Conservation (phyloP, 2,329 filamentous ascomycete genomes). For the Colletotrichum scovillei region DNA sequence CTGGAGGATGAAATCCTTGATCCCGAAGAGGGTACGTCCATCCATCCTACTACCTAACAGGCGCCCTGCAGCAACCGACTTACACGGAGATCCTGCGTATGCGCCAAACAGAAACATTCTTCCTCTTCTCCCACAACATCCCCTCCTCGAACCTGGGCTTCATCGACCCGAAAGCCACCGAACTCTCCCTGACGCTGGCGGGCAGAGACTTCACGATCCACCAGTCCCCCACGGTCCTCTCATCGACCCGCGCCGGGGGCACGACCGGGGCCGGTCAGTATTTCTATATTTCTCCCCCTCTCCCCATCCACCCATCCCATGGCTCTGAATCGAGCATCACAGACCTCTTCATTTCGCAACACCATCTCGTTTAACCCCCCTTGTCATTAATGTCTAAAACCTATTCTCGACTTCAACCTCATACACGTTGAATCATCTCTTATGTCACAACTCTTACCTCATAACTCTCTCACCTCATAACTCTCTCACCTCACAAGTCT, state of each 20-base stretch:
- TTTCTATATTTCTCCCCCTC: constrained; percentile 8
- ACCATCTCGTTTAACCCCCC: too few relatives aligned
- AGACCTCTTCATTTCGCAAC: neutral
- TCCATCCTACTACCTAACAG: too few relatives aligned
- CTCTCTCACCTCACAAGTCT: too few relatives aligned
- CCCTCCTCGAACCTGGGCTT: constrained; percentile 86
- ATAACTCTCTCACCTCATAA: too few relatives aligned
- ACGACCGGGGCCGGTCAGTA: constrained; percentile 64
- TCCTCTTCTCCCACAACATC: constrained; percentile 82
- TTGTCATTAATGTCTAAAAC: too few relatives aligned
- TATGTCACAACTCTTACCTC: too few relatives aligned
- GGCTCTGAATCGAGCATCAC: neutral
- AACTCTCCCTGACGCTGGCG: constrained; percentile 75
- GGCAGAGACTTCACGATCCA: constrained; percentile 79
- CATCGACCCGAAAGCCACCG: constrained; percentile 75
- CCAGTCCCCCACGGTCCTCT: constrained; percentile 86
- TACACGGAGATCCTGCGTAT: constrained; percentile 3
- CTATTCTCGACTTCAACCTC: too few relatives aligned
- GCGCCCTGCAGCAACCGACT: too few relatives aligned
- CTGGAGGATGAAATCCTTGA: constrained; percentile 60
- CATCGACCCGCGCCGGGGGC: constrained; percentile 75
- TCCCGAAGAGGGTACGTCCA: constrained; percentile 59
- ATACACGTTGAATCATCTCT: too few relatives aligned
- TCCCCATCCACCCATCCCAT: too few relatives aligned
- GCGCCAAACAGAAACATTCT: constrained; percentile 78